A percentile compares a stretch with the other conserved stretches of the same genome.
These are phyloP conservation scores for Suhomyces chickasaworum DNA, from an alignment of 1,139 yeast genomes.

Conservation along the genomic window DNA sequence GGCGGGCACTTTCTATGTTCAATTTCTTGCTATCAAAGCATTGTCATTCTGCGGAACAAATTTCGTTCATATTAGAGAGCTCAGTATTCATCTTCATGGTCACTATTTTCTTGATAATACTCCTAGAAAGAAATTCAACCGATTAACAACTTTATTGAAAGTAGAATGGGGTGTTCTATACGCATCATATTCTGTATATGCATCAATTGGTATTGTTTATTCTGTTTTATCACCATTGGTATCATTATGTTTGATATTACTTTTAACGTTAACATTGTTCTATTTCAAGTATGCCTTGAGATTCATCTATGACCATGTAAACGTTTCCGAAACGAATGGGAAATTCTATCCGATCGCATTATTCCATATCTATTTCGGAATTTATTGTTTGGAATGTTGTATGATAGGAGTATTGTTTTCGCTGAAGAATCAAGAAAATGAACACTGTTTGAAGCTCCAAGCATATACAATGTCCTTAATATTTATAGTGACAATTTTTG, in stretches of 20 bases:
- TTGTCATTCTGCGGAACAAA: slow-evolving; percentile 71
- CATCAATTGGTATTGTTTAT: slow-evolving; percentile 74
- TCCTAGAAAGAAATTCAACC: slow-evolving; percentile 57
- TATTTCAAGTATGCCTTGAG: slow-evolving; percentile 72
- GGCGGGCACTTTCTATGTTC: slow-evolving; percentile 79
- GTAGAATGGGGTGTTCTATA: slow-evolving; percentile 78
- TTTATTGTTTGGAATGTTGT: slow-evolving; percentile 78
- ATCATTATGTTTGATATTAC: slow-evolving; percentile 58
- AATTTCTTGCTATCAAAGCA: slow-evolving; percentile 72
- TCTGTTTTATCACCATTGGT: slow-evolving; percentile 79
- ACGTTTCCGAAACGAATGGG: slow-evolving; percentile 69
- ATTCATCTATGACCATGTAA: slow-evolving; percentile 51
- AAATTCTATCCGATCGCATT: slow-evolving; percentile 71
- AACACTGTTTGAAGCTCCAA: slow-evolving; percentile 36
- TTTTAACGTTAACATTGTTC: slow-evolving; percentile 57
- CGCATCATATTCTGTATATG: slow-evolving; percentile 74
- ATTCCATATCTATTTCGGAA: slow-evolving; percentile 73
- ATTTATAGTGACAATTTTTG: slow-evolving; percentile 38
- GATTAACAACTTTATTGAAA: slow-evolving; percentile 45
- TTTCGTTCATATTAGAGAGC: slow-evolving; percentile 55
- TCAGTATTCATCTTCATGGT: slow-evolving; percentile 42
- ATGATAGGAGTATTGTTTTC: slow-evolving; percentile 72
- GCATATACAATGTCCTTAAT: slow-evolving; percentile 51
- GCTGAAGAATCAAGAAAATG: slow-evolving; percentile 48
- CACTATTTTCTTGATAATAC: slow-evolving; percentile 49